Evolutionary conservation across 495 filamentous ascomycete species (phyloP).

Genomic region (Stereocaulon alpinum): DNA sequence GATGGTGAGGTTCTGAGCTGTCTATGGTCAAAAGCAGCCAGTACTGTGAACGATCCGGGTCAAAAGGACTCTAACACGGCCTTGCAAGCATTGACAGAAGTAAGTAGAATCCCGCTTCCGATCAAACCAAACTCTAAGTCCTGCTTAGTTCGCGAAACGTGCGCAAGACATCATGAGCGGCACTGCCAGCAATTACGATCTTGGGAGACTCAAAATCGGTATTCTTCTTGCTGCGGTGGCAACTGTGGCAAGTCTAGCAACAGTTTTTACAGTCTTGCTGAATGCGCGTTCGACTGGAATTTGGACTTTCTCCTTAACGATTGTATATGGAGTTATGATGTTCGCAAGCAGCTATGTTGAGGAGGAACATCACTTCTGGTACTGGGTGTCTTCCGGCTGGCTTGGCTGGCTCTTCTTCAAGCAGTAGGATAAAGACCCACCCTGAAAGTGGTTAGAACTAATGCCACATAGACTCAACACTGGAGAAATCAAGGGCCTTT

Average conservation of each 20-base stretch:
- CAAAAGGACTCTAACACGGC: background rate
- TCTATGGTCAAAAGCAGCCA: constrained; percentile 42
- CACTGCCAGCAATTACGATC: constrained; percentile 84
- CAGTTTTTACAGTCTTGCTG: constrained; percentile 4
- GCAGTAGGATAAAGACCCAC: constrained; percentile 9
- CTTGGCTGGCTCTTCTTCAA: constrained; percentile 52
- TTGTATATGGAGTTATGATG: constrained; percentile 77
- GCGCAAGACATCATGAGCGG: constrained; percentile 71
- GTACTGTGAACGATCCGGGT: constrained; percentile 4
- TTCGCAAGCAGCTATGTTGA: constrained; percentile 97
- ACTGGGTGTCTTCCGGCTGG: constrained; percentile 79
- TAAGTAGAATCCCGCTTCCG: constrained; percentile 11
- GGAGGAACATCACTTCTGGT: constrained; percentile 98
- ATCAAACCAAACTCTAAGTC: constrained; percentile 18
- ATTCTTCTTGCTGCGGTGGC: constrained; percentile 38
- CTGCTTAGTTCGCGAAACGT: constrained; percentile 48
- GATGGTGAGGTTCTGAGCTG: constrained; percentile 55
- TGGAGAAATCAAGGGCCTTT: background rate
- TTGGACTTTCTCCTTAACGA: constrained; percentile 25
- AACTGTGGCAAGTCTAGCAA: constrained; percentile 22
- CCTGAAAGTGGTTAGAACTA: background rate
- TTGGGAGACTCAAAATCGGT: constrained; percentile 47
- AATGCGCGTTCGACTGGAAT: background rate
- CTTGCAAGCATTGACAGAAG: constrained; percentile 13
- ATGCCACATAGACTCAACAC: background rate